Evolutionary conservation across 805 yeast genomes (phyloP).

Genomic region (Candida xiaguanensis): DNA sequence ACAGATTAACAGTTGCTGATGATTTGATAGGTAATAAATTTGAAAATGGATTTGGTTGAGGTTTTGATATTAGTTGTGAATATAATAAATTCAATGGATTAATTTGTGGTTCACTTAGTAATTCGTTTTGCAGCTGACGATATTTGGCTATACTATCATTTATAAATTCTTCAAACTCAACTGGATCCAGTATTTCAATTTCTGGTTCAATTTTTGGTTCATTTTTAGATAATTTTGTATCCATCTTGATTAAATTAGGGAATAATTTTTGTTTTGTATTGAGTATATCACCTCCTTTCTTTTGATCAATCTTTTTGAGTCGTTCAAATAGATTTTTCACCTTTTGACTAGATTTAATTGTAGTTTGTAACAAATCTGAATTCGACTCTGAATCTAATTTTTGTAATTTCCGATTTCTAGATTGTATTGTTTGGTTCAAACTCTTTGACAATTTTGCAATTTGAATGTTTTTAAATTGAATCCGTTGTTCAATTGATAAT

Average conservation of each 20-base stretch:
- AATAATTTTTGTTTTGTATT: constrained; percentile 8
- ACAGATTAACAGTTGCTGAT: constrained; percentile 34
- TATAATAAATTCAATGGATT: constrained; percentile 28
- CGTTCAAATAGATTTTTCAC: constrained; percentile 12
- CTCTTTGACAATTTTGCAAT: constrained; percentile 27
- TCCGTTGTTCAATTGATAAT: constrained; percentile 34
- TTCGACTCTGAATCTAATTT: constrained; percentile 5
- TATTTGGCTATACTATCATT: constrained; percentile 28
- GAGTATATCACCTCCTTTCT: background rate
- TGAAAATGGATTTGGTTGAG: constrained; percentile 15
- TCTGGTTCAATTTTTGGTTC: background rate
- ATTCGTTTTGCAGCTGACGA: constrained; percentile 21
- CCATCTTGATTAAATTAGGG: constrained; percentile 13
- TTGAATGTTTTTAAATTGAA: constrained; percentile 37
- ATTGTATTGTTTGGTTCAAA: constrained; percentile 15
- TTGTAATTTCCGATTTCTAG: constrained; percentile 11
- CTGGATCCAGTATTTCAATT: constrained; percentile 14
- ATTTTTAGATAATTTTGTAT: background rate
- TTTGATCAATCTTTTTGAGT: constrained; percentile 13
- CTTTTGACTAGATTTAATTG: constrained; percentile 13
- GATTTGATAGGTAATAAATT: constrained; percentile 24
- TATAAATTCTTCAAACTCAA: constrained; percentile 33
- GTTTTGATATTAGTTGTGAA: constrained; percentile 18
- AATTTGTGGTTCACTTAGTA: constrained; percentile 12
- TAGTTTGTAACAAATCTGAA: constrained; percentile 8